Conservation (phyloP, 2,329 filamentous ascomycete species). For the Diaporthe sp. region DNA sequence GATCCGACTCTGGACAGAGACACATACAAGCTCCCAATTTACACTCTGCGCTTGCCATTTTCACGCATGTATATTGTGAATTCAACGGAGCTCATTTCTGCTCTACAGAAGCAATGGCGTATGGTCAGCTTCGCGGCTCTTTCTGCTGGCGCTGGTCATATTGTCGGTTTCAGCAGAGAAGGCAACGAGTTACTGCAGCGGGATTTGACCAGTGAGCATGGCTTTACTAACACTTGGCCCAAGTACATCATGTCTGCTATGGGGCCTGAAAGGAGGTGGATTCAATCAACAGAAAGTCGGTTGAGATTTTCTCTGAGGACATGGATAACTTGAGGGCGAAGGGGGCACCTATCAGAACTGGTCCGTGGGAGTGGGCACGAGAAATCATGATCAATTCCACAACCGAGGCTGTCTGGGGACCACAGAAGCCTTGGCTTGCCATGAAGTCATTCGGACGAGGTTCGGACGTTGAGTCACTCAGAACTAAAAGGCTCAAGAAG, state of each 20-base stretch:
- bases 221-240: neutral
- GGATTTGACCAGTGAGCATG: constrained; percentile 15
- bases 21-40: constrained; percentile 40
- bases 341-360: neutral
- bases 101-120: constrained; percentile 42
- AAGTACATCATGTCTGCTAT: constrained; percentile 4
- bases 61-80: constrained; percentile 42
- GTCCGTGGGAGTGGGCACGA: constrained; percentile 38
- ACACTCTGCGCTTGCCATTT: constrained; percentile 42
- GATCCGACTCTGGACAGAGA: constrained; percentile 16
- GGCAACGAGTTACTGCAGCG: constrained; percentile 39
- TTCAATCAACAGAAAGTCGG: constrained; percentile 37
- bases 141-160: constrained; percentile 37
- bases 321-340: constrained; percentile 32
- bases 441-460: no score
- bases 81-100: constrained; percentile 40
- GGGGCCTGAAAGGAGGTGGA: constrained; percentile 36
- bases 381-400: constrained; percentile 38
- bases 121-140: constrained; percentile 41
- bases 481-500: neutral
- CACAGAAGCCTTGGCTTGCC: constrained; percentile 41
- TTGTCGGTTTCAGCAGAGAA: constrained; percentile 42
- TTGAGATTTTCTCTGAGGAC: constrained; percentile 37
- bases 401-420: constrained; percentile 41
- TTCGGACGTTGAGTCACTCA: no score